These are phyloP conservation scores for Brettanomyces sp. DNA, from an alignment of 805 yeast genomes.

Conservation along the genomic window DNA sequence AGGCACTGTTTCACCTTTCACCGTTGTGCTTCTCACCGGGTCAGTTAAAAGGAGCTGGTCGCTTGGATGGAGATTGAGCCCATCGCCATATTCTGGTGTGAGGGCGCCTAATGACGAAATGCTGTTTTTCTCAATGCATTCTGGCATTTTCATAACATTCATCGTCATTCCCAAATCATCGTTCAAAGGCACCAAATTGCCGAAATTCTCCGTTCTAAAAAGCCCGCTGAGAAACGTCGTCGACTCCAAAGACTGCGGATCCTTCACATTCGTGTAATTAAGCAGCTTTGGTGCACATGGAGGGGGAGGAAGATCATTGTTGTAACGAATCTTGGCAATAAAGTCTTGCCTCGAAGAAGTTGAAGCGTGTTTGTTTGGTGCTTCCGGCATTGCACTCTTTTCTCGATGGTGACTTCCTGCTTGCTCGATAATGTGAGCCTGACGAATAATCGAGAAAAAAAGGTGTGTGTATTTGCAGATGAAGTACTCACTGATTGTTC, in stretches of 20 bases:
- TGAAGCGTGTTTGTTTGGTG: background rate
- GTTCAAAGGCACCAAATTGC: slow-evolving; percentile 49
- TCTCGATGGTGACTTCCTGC: no score
- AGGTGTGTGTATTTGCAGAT: no score
- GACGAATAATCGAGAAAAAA: no score
- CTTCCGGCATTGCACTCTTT: no score
- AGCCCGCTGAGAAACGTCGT: slow-evolving; percentile 56
- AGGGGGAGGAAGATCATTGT: slow-evolving; percentile 87
- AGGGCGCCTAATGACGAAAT: slow-evolving; percentile 22
- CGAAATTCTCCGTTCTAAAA: slow-evolving; percentile 67
- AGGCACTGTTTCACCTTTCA: slow-evolving; percentile 26
- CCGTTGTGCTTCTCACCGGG: slow-evolving; percentile 47
- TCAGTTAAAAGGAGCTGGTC: slow-evolving; percentile 74
- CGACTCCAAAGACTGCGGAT: slow-evolving; percentile 33
- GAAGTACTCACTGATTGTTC: no score
- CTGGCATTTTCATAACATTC: slow-evolving; percentile 59
- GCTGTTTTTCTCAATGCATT: slow-evolving; percentile 46
- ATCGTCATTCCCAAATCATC: slow-evolving; percentile 66
- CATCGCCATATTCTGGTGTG: slow-evolving; percentile 15
- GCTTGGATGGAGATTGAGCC: slow-evolving; percentile 53
- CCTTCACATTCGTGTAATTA: slow-evolving; percentile 29
- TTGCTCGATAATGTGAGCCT: no score
- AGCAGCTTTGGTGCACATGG: slow-evolving; percentile 82
- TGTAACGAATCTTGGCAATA: slow-evolving; percentile 74
- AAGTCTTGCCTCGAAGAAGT: slow-evolving; percentile 49